Evolutionary conservation across 163 green algal genomes (phyloP), one percentile per base, ranked within the genome.

Genomic region (Scenedesmus sp.): DNA sequence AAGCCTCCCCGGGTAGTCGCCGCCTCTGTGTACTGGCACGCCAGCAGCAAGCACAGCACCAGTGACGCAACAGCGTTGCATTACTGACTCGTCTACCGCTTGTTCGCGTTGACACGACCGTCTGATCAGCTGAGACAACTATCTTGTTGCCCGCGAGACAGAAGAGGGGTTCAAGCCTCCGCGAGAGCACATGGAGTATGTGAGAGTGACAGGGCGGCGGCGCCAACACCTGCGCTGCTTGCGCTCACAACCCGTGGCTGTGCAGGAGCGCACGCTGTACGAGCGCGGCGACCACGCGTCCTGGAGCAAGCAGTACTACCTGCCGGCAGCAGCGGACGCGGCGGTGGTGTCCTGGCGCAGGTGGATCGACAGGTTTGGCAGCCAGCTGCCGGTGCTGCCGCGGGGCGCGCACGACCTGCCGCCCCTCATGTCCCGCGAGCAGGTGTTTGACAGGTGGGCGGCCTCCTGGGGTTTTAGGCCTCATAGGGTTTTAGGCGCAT

Each of bases 11-110:
- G 18, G 37, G 33, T 73, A 90, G 76, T n/a, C n/a, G n/a, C n/a
- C n/a, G n/a, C n/a, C n/a, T n/a, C n/a, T n/a, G n/a, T n/a, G n/a
- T 96, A 93, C 87, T 95, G 49, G 93, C 89, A 94, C 95, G 90
- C 91, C 94, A 7, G 83, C 90, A 9, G 46, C 82, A n/a, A n/a
- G n/a, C n/a, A n/a, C n/a, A 7, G 90, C 91, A 35, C 93, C 95
- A 79, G 46, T n/a, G n/a, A n/a, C n/a, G n/a, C n/a, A n/a, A n/a
- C n/a, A n/a, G n/a, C n/a, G n/a, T n/a, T n/a, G n/a, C n/a, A n/a
- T n/a, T n/a, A n/a, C n/a, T n/a, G n/a, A n/a, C n/a, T n/a, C n/a
- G n/a, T n/a, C n/a, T n/a, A n/a, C n/a, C n/a, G n/a, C n/a, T n/a
- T n/a, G n/a, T n/a, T n/a, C n/a, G n/a, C n/a, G n/a, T n/a, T n/a